These are phyloP conservation scores for Acer saccharum DNA, from an alignment of 345 rosid genomes.

Conservation along the genomic window DNA sequence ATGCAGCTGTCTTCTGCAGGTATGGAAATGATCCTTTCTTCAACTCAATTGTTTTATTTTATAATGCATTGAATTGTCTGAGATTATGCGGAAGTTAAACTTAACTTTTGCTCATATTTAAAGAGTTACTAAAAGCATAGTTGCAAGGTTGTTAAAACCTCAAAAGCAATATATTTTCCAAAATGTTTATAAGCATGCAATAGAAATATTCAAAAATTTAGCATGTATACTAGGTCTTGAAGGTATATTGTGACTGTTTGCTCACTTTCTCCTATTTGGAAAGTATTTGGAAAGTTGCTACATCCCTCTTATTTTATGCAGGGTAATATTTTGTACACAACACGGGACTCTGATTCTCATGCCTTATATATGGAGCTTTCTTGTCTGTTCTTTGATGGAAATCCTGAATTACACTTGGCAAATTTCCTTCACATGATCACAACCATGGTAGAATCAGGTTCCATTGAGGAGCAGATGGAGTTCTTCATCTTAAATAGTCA, in stretches of 20 bases:
- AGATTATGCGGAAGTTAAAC: background rate
- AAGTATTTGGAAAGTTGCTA: background rate
- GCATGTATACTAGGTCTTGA: background rate
- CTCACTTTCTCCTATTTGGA: background rate
- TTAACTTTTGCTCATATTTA: background rate
- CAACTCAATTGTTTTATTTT: slow-evolving; percentile 1
- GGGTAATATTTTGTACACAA: slow-evolving; percentile 70
- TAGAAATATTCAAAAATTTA: background rate
- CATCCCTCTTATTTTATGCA: slow-evolving; percentile 36
- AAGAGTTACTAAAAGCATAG: background rate
- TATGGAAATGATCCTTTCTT: slow-evolving; percentile 26
- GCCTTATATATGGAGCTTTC: slow-evolving; percentile 78
- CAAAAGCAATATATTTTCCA: background rate
- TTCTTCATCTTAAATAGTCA: slow-evolving; percentile 72
- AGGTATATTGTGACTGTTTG: background rate
- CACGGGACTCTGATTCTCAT: slow-evolving; percentile 60
- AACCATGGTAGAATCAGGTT: slow-evolving; percentile 75
- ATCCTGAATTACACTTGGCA: slow-evolving; percentile 72
- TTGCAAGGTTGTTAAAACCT: background rate
- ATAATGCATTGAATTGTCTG: background rate
- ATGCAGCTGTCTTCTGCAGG: slow-evolving; percentile 79
- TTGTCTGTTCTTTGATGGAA: slow-evolving; percentile 65
- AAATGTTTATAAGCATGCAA: background rate
- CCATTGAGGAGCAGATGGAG: slow-evolving; percentile 69
- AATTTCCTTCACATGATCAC: slow-evolving; percentile 87